Conservation (phyloP, 1,284 basidiomycete species). For the Schizopora paradoxa region DNA sequence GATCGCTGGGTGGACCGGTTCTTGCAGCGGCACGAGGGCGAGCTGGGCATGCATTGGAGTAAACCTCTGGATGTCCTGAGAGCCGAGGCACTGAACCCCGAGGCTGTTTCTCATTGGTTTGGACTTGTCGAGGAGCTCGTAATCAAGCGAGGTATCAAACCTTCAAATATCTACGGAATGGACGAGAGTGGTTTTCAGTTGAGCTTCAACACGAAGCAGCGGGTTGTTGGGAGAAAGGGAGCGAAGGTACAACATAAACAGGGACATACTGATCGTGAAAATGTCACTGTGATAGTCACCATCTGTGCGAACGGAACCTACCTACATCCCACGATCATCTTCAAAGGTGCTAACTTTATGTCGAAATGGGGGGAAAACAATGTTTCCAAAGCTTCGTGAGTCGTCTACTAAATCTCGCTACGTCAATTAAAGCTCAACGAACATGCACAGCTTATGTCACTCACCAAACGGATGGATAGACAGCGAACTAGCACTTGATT, state of each 20-base stretch:
- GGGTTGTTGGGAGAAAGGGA: conserved; percentile 26
- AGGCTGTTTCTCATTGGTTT: conserved; percentile 24
- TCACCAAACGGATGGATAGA: conserved; percentile 23
- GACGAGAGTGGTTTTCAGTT: conserved; percentile 32
- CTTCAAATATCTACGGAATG: conserved; percentile 30
- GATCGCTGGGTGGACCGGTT: no score
- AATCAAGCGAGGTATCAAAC: conserved; percentile 19
- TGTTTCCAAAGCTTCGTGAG: conserved; percentile 24
- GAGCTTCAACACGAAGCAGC: conserved; percentile 21
- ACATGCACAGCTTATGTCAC: not conserved
- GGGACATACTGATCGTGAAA: conserved; percentile 27
- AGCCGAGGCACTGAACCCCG: conserved; percentile 26
- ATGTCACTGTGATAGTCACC: conserved; percentile 26
- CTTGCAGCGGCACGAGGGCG: conserved; percentile 14
- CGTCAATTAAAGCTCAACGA: not conserved
- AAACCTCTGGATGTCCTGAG: conserved; percentile 24
- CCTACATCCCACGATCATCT: not conserved
- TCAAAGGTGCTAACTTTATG: conserved; percentile 23
- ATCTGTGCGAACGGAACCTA: conserved; percentile 7
- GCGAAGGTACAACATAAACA: conserved; percentile 29
- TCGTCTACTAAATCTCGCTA: conserved; percentile 1
- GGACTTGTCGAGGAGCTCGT: conserved; percentile 21
- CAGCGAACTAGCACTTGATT: conserved; percentile 26
- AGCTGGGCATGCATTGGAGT: conserved; percentile 25
- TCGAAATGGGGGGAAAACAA: conserved; percentile 28